These are phyloP conservation scores for Gossypium schwendimanii DNA, from an alignment of 441 rosid species.

Conservation along the genomic window DNA sequence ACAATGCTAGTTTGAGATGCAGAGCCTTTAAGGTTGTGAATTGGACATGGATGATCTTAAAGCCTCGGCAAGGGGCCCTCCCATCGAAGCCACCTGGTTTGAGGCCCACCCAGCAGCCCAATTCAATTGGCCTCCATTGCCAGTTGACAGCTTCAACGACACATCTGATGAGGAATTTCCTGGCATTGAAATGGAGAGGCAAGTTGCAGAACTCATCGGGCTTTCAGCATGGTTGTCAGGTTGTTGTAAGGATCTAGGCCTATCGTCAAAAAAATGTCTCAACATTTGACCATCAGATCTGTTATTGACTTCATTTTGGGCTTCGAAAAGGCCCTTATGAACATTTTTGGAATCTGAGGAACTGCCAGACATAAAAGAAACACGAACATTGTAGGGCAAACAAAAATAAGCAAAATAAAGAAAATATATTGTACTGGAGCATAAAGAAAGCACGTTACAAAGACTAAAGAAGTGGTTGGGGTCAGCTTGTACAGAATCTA, in stretches of 20 bases:
- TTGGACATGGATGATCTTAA: conserved; percentile 46
- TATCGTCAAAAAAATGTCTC: conserved; percentile 83
- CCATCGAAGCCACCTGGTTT: conserved; percentile 49
- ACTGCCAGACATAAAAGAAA: conserved; percentile 23
- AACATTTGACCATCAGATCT: conserved; percentile 50
- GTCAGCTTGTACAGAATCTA: conserved; percentile 43
- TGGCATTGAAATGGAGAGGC: conserved; percentile 65
- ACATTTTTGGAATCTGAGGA: conserved; percentile 28
- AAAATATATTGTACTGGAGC: not conserved
- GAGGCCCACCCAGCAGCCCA: conserved; percentile 41
- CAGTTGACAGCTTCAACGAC: conserved; percentile 63
- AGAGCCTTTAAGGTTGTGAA: conserved; percentile 46
- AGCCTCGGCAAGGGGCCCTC: conserved; percentile 86
- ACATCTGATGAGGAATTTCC: conserved; percentile 64
- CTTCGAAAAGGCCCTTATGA: conserved; percentile 35
- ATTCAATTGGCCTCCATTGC: conserved; percentile 38
- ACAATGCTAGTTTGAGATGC: conserved; percentile 34
- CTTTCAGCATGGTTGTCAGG: conserved; percentile 31
- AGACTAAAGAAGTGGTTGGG: conserved; percentile 41
- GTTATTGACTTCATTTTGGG: conserved; percentile 30
- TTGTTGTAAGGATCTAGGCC: conserved; percentile 61
- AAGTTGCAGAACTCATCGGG: conserved; percentile 32
- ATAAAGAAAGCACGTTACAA: conserved; percentile 9
- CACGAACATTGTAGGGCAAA: not conserved
- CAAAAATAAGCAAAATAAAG: not conserved